Conservation (phyloP, 2,329 filamentous ascomycete genomes). For the Rutstroemia sp. region DNA sequence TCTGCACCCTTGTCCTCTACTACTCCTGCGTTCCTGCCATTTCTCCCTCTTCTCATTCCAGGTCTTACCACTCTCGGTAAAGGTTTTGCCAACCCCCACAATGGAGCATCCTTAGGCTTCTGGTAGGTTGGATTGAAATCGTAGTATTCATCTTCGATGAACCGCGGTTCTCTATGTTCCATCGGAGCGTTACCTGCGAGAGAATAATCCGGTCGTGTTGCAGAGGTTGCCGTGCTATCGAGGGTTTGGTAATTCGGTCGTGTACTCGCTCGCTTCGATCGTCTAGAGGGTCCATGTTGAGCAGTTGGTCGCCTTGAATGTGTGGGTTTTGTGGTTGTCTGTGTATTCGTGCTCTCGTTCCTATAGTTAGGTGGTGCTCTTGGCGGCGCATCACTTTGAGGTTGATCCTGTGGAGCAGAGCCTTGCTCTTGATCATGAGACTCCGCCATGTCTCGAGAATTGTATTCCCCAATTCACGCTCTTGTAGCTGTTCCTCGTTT, state of each 20-base stretch:
- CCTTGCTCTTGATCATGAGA: not conserved
- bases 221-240: not conserved
- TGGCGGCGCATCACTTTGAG: not conserved
- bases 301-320: not conserved
- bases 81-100: conserved; percentile 17
- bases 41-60: conserved; percentile 11
- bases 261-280: not conserved
- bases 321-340: not conserved
- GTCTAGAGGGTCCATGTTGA: not conserved
- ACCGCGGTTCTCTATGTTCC: not conserved
- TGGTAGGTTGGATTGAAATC: conserved; percentile 14
- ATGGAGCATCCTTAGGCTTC: conserved; percentile 9
- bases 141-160: conserved; percentile 15
- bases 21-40: not conserved
- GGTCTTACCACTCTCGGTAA: conserved; percentile 14
- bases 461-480: not conserved
- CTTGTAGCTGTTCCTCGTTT: not conserved
- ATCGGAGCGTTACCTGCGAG: not conserved
- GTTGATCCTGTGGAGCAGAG: not conserved
- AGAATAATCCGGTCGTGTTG: not conserved
- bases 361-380: not conserved
- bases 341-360: not conserved
- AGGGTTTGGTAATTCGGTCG: not conserved
- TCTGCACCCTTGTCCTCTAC: conserved; percentile 10
- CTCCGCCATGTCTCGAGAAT: not conserved